A percentile compares a stretch with the other conserved stretches of the same genome.
These are phyloP conservation scores for Tephrocybe rancida DNA, from an alignment of 768 basidiomycete species.

Conservation along the genomic window DNA sequence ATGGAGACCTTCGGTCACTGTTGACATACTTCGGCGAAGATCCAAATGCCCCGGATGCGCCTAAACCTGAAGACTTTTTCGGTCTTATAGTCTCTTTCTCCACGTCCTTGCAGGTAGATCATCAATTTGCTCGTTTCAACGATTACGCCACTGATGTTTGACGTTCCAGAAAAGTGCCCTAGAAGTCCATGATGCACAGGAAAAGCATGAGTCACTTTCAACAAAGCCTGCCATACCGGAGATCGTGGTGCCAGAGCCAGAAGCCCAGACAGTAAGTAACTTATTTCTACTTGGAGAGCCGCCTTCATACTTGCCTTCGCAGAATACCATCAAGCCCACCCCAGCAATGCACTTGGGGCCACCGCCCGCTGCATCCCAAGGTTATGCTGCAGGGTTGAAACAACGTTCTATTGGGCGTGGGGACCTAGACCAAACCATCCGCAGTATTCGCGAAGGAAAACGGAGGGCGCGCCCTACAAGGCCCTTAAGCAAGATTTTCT, in stretches of 20 bases:
- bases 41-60: constrained; percentile 60
- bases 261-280: constrained; percentile 21
- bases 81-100: constrained; percentile 74
- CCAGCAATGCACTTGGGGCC: constrained; percentile 29
- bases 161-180: constrained; percentile 66
- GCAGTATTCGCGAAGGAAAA: constrained; percentile 73
- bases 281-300: neutral
- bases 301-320: constrained; percentile 10
- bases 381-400: constrained; percentile 41
- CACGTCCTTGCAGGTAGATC: constrained; percentile 64
- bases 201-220: constrained; percentile 28
- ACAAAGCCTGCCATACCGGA: constrained; percentile 18
- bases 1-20: constrained; percentile 60
- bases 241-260: constrained; percentile 21
- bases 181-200: constrained; percentile 59
- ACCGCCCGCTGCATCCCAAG: constrained; percentile 37
- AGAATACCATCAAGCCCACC: constrained; percentile 45
- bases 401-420: constrained; percentile 69
- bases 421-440: constrained; percentile 82
- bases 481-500: constrained; percentile 79
- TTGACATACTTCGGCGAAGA: constrained; percentile 80
- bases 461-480: constrained; percentile 50
- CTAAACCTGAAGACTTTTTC: constrained; percentile 86
- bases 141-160: neutral
- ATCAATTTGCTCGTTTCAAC: constrained; percentile 1